Base-by-base conservation (phyloP, 345 rosid genomes). In the Pugionium dolabratum region DNA sequence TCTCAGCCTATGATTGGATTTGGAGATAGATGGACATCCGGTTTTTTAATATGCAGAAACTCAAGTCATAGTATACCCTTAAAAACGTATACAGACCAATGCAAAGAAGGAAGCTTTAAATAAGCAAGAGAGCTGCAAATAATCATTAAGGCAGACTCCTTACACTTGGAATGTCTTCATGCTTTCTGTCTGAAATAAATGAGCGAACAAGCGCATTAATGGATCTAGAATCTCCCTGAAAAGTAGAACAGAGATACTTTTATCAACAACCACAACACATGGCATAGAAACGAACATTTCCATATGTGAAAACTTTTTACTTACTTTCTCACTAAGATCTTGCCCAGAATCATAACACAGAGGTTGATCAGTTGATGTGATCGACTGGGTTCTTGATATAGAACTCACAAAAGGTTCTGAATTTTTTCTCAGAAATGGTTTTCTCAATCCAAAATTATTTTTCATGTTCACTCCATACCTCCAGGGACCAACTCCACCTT, bases 161-260 rank as follows among this genome's bases (percentile, higher is more conserved):
- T 79, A 93, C 98, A 46, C 18, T 42, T 40, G 96, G 90, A 72
- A 90, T 84, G 55, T 90, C 96, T 68, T 90, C 97, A 49, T 76
- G 82, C 64, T 82, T 93, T 79, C 78, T 82, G 10, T 86, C 91
- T 31, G 84, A 53, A 66, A 93, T 84, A 59, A 84, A 78, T 34
- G 90, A 79, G 5, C 85, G 90, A 59, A 94, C 81, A 59, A 88
- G 84, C 64, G 64, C 59, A 28, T 74, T 81, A 48, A 94, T 56
- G 54, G 96, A 83, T 75, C 72, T 69, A n/a, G 78, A 72, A 32
- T 66, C 69, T 66, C 81, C 78, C 96, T 94, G 81, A 73, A 72
- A 47, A 50, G 50, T 29, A 57, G 30, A 54, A 44, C 3, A 34
- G 2, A 55, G 1, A 35, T 33, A 49, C 49, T 36, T 45, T 29